Conservation (phyloP, 495 filamentous ascomycete genomes). For the Xylaria scruposa region DNA sequence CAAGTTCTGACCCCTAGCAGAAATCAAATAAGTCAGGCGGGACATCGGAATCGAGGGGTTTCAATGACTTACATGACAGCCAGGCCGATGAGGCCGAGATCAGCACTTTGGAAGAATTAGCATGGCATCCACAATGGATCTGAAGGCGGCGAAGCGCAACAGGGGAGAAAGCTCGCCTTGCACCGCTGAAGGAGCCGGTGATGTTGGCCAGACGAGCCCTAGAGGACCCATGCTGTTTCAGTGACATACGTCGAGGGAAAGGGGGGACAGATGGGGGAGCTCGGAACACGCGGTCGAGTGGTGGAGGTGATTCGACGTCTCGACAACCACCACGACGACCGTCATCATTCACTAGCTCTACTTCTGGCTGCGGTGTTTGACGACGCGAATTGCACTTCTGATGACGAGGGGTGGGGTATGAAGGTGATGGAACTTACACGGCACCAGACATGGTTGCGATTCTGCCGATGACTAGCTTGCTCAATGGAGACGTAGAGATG, state of each 20-base stretch:
- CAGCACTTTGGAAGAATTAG: constrained; percentile 65
- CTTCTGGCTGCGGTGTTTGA: constrained; percentile 5
- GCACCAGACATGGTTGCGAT: constrained; percentile 57
- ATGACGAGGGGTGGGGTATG: constrained; percentile 33
- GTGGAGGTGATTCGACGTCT: constrained; percentile 5
- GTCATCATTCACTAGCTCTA: neutral
- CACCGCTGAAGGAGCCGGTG: constrained; percentile 66
- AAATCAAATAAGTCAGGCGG: constrained; percentile 17
- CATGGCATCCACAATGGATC: constrained; percentile 43
- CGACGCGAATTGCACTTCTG: constrained; percentile 9
- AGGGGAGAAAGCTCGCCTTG: constrained; percentile 48
- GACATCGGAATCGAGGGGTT: neutral
- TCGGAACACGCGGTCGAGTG: constrained; percentile 30
- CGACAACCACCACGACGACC: neutral
- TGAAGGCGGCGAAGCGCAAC: constrained; percentile 31
- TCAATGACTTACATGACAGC: constrained; percentile 81
- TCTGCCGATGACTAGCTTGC: constrained; percentile 30
- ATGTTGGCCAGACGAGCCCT: constrained; percentile 89
- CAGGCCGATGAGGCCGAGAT: constrained; percentile 99
- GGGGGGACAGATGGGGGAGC: constrained; percentile 12
- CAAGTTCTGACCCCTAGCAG: constrained; percentile 78
- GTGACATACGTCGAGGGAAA: constrained; percentile 47
- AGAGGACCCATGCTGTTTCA: constrained; percentile 62
- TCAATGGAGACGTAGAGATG: constrained; percentile 28
- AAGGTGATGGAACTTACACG: constrained; percentile 56